phyloP scores from a whole-genome alignment of 225 moss, liverwort and hornwort species.

The Marchantia polymorpha region DNA sequence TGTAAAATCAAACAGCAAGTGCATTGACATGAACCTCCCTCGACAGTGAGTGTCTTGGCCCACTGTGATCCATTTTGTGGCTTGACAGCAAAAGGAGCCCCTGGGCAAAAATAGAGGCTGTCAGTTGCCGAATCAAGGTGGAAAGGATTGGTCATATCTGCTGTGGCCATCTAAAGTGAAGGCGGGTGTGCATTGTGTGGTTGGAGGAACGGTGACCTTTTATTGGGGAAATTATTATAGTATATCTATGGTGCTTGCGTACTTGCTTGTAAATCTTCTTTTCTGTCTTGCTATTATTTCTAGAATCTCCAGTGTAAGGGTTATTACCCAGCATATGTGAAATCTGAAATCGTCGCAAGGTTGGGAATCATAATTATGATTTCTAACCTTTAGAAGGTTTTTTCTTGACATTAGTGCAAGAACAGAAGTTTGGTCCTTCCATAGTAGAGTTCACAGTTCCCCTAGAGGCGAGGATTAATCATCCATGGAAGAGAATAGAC shows the following conservation, averaged over 20 bases:
- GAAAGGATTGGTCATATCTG: slow-evolving; percentile 19
- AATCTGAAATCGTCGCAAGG: slow-evolving; percentile 35
- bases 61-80: slow-evolving; percentile 12
- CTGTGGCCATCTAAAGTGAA: slow-evolving; percentile 24
- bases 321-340: slow-evolving; percentile 35
- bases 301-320: slow-evolving; percentile 37
- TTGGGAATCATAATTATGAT: slow-evolving; percentile 23
- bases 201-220: slow-evolving; percentile 22
- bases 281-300: slow-evolving; percentile 26
- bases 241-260: slow-evolving; percentile 23
- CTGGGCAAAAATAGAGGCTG: slow-evolving; percentile 11
- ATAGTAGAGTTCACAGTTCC: slow-evolving; percentile 7
- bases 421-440: slow-evolving; percentile 12
- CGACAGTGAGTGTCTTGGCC: slow-evolving; percentile 26
- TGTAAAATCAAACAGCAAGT: slow-evolving; percentile 25
- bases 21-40: slow-evolving; percentile 13
- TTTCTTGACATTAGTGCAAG: slow-evolving; percentile 18
- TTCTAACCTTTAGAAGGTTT: slow-evolving; percentile 5
- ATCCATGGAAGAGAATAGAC: slow-evolving; percentile 22
- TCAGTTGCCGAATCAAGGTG: slow-evolving; percentile 16
- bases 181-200: slow-evolving; percentile 16
- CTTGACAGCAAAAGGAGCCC: neutral
- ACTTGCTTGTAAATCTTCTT: slow-evolving; percentile 37
- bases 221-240: slow-evolving; percentile 26
- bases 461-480: slow-evolving; percentile 14